Base-by-base conservation (phyloP, 1,284 basidiomycete species). In the Cystobasidium slooffiae region DNA sequence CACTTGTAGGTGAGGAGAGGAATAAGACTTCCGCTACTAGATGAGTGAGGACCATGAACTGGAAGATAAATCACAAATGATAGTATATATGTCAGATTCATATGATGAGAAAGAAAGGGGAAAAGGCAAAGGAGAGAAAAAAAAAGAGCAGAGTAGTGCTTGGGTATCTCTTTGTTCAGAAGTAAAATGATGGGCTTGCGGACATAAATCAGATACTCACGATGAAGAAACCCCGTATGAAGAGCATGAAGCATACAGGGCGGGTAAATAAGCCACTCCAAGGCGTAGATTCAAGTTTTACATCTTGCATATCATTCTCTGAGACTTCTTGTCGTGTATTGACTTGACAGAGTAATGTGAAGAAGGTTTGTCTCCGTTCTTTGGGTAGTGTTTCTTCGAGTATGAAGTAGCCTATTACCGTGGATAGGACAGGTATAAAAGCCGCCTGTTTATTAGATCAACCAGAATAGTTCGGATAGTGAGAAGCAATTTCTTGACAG, bases 11-110 rank as follows among this genome's bases (percentile, higher is more conserved):
- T 8, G 53, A 22, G 8, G 39, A 58, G 6, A 68, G 24, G 53
- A 68, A 68, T 8, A 68, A 41, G 31, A 68, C 67, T 37, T 68
- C 53, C 9, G 67, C 46, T 6, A 59, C 67, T 16, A 58, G 14
- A 37, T 22, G 20, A 6, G 39, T 18, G 16, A 56, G 9, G 2
- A 14, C 14, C 67, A 68, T 41, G 55, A 68, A 68, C 67, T 68
- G 67, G 10, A 43, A 39, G 3, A n/a, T 1, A 2, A 16, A 51
- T n/a, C 20, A 51, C 47, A 20, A 51, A n/a, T n/a, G n/a, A n/a
- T n/a, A n/a, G n/a, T n/a, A n/a, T n/a, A n/a, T n/a, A n/a, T n/a
- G n/a, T n/a, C n/a, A n/a, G n/a, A n/a, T n/a, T n/a, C n/a, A n/a
- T n/a, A n/a, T n/a, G n/a, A n/a, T n/a, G n/a, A n/a, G n/a, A n/a